Percentiles rank a stretch among this genome's conserved stretches.
These are phyloP conservation scores for Canariomyces notabilis DNA, from an alignment of 2,329 filamentous ascomycete genomes.

Conservation along the genomic window DNA sequence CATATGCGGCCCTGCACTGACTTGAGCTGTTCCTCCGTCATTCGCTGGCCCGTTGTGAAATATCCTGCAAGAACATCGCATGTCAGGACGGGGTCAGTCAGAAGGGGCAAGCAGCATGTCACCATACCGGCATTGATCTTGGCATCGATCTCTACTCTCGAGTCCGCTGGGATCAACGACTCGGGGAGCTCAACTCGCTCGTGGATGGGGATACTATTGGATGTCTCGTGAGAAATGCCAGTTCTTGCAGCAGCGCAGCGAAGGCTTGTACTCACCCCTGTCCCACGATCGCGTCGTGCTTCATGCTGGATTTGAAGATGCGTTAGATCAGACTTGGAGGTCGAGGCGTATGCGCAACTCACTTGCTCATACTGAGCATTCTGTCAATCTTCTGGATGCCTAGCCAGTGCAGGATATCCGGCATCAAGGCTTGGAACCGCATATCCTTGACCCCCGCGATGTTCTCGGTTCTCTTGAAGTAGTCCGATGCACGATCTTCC, in stretches of 20 bases:
- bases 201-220: constrained; percentile 67
- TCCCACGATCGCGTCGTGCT: constrained; percentile 81
- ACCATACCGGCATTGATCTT: constrained; percentile 88
- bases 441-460: constrained; percentile 96
- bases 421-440: constrained; percentile 98
- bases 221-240: constrained; percentile 11
- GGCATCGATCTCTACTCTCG: constrained; percentile 95
- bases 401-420: constrained; percentile 95
- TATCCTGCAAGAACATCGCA: constrained; percentile 44
- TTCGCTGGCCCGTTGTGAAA: constrained; percentile 83
- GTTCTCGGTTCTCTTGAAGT: constrained; percentile 96
- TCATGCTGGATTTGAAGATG: constrained; percentile 57
- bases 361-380: constrained; percentile 99
- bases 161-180: constrained; percentile 89
- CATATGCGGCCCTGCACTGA: constrained; percentile 85
- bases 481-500: constrained; percentile 77
- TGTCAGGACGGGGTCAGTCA: constrained; percentile 21
- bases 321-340: constrained; percentile 18
- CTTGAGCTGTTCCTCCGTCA: constrained; percentile 79
- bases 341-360: constrained; percentile 32
- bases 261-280: constrained; percentile 55
- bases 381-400: constrained; percentile 98
- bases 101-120: constrained; percentile 8
- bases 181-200: constrained; percentile 90
- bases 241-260: neutral